Evolutionary conservation across 331 rosid species (phyloP), one percentile per base, ranked within the genome.

Genomic region (Quercus phellos): DNA sequence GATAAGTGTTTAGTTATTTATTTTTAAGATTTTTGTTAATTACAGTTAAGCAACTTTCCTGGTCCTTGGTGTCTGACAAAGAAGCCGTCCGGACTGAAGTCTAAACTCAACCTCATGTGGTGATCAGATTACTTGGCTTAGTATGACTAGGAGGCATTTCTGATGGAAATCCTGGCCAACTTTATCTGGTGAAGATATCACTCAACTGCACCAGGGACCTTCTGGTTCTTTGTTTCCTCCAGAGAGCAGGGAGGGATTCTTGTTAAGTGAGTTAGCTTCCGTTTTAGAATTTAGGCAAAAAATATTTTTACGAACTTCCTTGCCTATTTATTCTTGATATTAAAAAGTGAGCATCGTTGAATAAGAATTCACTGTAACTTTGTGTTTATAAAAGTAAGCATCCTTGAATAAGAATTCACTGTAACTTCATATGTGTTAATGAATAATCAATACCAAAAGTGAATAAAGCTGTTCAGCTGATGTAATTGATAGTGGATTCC

Each of bases 1-100:
- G 67, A 13, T 50, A 17, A 21, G 46, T 38, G 46, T 38, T 38
- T 38, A 38, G 2, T 7, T 38, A 38, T 38, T 38, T 38, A 38
- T 38, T 70, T 70, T 38, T 29, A 4, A 32, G 73, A 18, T 9
- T 51, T 73, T 14, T 21, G 18, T 66, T 51, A 11, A 51, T 79
- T 77, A 35, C 89, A 93, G 97, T 68, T 90, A 77, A 93, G 98
- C 90, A 90, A 94, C 56, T 93, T 91, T 81, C 96, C 91, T 4
- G 82, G 87, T 56, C 79, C 84, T 70, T 91, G 97, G 97, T 91
- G 97, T 81, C 17, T 89, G 38, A 89, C 84, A 30, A 93, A 82
- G 85, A 90, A 86, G 78, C 90, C 87, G 79, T 90, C 88, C 72
- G 81, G 85, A 42, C 89, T 76, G 59, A 89, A 90, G 83, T 82